A percentile compares a stretch with the other conserved stretches of the same genome.
Evolutionary conservation across 2,329 filamentous ascomycete species (phyloP).

Genomic region (Ophiocordyceps sinensis): DNA sequence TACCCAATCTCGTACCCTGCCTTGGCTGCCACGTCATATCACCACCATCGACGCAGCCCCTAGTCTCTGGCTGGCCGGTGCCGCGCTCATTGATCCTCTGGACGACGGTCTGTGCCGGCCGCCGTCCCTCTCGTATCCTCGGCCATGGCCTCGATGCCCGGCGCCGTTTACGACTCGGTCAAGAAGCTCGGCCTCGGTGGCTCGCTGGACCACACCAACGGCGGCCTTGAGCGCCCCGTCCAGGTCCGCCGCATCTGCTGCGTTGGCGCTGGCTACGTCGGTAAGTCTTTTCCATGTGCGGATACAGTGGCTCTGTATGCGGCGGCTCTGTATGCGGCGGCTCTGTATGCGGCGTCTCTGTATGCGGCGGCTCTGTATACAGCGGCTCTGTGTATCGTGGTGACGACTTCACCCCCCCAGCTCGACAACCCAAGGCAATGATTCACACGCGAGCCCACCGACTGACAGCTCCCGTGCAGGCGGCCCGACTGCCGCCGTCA

Average conservation of each 20-base stretch:
- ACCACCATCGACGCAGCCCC: too few relatives aligned
- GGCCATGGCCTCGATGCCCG: constrained; percentile 9
- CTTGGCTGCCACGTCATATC: too few relatives aligned
- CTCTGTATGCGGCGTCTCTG: too few relatives aligned
- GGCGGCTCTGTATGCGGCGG: too few relatives aligned
- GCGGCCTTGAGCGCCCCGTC: constrained; percentile 12
- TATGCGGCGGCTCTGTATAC: too few relatives aligned
- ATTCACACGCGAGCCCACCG: not conserved
- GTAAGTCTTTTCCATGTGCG: constrained; percentile 42
- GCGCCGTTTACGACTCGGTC: constrained; percentile 14
- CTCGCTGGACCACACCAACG: constrained; percentile 14
- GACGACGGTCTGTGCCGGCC: not conserved
- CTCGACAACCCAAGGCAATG: not conserved
- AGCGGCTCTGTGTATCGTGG: too few relatives aligned
- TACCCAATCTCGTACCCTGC: too few relatives aligned
- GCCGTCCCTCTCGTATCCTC: not conserved
- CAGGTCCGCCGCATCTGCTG: constrained; percentile 50
- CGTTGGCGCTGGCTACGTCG: constrained; percentile 63
- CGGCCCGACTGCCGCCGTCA: constrained; percentile 60
- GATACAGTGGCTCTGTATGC: too few relatives aligned
- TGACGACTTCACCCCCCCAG: not conserved
- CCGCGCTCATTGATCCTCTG: not conserved
- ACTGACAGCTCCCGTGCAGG: constrained; percentile 26
- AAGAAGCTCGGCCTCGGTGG: constrained; percentile 19
- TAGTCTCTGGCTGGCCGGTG: not conserved